Conservation (phyloP, 257 asterid species). For the Petunia secreta region DNA sequence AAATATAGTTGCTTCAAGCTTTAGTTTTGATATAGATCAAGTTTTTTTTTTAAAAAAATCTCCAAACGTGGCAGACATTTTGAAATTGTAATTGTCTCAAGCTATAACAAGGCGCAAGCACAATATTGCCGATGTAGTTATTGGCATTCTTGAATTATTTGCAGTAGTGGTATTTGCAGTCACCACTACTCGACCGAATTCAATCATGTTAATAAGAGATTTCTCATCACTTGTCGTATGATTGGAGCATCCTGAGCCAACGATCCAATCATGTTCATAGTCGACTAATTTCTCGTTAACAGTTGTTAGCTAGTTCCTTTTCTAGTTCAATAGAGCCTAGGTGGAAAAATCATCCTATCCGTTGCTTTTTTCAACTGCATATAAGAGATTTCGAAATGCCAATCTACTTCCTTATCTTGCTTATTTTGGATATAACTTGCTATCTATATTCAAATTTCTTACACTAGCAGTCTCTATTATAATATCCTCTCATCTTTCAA, state of each 20-base stretch:
- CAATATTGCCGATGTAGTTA: background rate
- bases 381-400: background rate
- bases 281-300: background rate
- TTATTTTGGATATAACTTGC: background rate
- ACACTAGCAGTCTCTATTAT: background rate
- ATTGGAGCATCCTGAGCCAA: slow-evolving; percentile 1
- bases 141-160: background rate
- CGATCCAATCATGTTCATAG: slow-evolving; percentile 8
- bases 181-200: background rate
- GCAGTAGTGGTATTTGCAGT: background rate
- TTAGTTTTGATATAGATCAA: background rate
- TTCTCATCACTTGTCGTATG: background rate
- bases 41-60: background rate
- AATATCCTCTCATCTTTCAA: background rate
- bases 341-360: background rate
- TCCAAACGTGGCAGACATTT: background rate
- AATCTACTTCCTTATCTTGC: background rate
- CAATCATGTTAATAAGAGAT: background rate
- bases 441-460: background rate
- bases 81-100: background rate
- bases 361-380: background rate
- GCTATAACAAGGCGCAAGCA: no score
- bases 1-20: background rate
- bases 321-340: background rate
- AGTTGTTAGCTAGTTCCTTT: background rate